Evolutionary conservation across 1,139 yeast species (phyloP), one percentile per base, ranked within the genome.

Genomic region (Hyphopichia burtonii): DNA sequence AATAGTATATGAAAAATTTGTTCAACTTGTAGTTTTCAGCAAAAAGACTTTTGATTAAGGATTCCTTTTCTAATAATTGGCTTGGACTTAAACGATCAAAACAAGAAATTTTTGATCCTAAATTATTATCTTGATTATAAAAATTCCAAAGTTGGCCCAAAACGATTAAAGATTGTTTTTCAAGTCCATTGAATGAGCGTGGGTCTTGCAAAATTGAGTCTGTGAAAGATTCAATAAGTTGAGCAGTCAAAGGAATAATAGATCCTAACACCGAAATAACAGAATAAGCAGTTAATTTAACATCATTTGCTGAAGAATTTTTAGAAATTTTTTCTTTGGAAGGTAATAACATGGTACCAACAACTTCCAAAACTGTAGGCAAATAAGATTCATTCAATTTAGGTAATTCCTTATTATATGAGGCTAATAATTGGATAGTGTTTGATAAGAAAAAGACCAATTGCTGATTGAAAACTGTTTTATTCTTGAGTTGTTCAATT

Each of bases 211-310:
- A 66, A 20, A 93, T 79, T 1, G 94, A 80, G 45, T 79, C 82
- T 19, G 88, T 78, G 8, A 94, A 80, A 2, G 96, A 89, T 34
- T 74, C 65, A 22, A 84, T 70, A 23, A 91, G 77, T 8, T 78
- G 82, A 40, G 72, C 66, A 8, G 84, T 75, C 42, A 93, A 71
- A 8, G 89, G 85, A 36, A 83, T 74, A 39, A 93, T 82, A 2
- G 94, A 76, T 3, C 86, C 78, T 41, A 91, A 69, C 2, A 93
- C 96, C 0, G 94, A 79, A 30, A 91, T 60, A 12, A 90, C 71
- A 42, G 96, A 86, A 59, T 86, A 93, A 3, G 93, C 89, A 25
- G 96, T 84, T 49, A 88, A 76, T 58, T 85, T 94, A 39, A 85
- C 76, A 55, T 89, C 96, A 31, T 77, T 68, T 27, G 76, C 73